Evolutionary conservation across 177 flowering plant genomes (phyloP).

Genomic region (Tripterygium wilfordii): DNA sequence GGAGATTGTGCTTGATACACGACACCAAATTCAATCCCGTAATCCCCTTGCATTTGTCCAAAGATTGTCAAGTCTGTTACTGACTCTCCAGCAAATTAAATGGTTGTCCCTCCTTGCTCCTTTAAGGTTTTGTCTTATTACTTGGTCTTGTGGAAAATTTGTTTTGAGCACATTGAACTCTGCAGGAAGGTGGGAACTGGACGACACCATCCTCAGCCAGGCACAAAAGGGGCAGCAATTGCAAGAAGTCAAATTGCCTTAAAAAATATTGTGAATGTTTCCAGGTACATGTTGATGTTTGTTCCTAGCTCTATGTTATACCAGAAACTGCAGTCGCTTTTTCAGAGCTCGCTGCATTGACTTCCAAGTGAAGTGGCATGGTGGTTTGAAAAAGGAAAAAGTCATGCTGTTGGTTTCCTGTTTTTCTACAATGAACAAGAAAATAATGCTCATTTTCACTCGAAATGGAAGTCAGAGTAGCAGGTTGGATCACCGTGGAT

Average conservation of each 20-base stretch:
- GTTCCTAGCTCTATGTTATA: too few species aligned
- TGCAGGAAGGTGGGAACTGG: constrained; percentile 34
- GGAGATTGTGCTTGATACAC: constrained; percentile 48
- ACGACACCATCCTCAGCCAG: constrained; percentile 55
- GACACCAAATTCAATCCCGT: constrained; percentile 55
- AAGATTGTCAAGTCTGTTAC: constrained; percentile 26
- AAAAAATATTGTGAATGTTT: constrained; percentile 83
- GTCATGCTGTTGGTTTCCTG: too few species aligned
- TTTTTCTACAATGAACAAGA: too few species aligned
- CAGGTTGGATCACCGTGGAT: too few species aligned
- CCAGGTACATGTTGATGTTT: constrained; percentile 39
- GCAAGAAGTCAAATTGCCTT: constrained; percentile 77
- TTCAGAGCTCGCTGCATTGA: too few species aligned
- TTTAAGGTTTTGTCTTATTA: background rate
- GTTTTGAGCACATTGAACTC: background rate
- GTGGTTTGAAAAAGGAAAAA: too few species aligned
- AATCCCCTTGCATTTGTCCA: constrained; percentile 84
- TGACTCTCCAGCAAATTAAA: constrained; percentile 24
- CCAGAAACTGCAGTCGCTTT: too few species aligned
- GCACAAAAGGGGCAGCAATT: constrained; percentile 83
- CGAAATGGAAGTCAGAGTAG: too few species aligned
- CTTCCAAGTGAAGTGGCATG: too few species aligned
- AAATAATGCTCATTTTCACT: too few species aligned
- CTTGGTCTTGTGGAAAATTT: background rate
- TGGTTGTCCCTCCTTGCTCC: constrained; percentile 11